Percentiles rank a stretch among this genome's conserved stretches.
Evolutionary conservation across 2,329 filamentous ascomycete genomes (phyloP).

Genomic region (Ascochyta pisi): DNA sequence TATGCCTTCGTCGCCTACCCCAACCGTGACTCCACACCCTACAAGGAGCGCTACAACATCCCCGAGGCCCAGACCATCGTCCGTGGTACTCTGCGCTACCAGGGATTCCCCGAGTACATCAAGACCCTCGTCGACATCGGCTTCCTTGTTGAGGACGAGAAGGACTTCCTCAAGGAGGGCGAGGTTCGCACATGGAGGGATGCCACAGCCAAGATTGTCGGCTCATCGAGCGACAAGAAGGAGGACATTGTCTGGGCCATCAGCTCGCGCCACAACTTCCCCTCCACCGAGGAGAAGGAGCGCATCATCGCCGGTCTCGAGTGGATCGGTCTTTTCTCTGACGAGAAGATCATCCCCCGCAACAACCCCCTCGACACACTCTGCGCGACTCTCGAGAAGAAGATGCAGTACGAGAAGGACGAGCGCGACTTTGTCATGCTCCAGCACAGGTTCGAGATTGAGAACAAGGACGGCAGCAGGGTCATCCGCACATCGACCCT

Average conservation of each 20-base stretch:
- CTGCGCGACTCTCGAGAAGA: conserved; percentile 85
- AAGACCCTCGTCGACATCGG: conserved; percentile 86
- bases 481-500: conserved; percentile 84
- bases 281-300: conserved; percentile 69
- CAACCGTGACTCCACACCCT: conserved; percentile 88
- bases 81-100: conserved; percentile 83
- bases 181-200: conserved; percentile 80
- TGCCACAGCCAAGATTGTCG: conserved; percentile 78
- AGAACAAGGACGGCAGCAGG: conserved; percentile 77
- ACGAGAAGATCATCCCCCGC: conserved; percentile 71
- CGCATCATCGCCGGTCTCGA: conserved; percentile 74
- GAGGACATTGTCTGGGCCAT: conserved; percentile 77
- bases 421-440: conserved; percentile 85
- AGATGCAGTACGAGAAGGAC: conserved; percentile 84
- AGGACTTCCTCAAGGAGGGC: conserved; percentile 66
- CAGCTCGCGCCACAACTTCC: conserved; percentile 76
- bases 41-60: conserved; percentile 88
- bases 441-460: conserved; percentile 84
- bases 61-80: conserved; percentile 89
- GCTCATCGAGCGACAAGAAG: conserved; percentile 69
- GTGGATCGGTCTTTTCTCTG: conserved; percentile 75
- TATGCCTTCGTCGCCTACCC: conserved; percentile 91
- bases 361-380: conserved; percentile 90
- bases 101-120: conserved; percentile 90
- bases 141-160: conserved; percentile 77